Evolutionary conservation across 2,329 filamentous ascomycete species (phyloP).

Genomic region (Ophiostoma angusticollis): DNA sequence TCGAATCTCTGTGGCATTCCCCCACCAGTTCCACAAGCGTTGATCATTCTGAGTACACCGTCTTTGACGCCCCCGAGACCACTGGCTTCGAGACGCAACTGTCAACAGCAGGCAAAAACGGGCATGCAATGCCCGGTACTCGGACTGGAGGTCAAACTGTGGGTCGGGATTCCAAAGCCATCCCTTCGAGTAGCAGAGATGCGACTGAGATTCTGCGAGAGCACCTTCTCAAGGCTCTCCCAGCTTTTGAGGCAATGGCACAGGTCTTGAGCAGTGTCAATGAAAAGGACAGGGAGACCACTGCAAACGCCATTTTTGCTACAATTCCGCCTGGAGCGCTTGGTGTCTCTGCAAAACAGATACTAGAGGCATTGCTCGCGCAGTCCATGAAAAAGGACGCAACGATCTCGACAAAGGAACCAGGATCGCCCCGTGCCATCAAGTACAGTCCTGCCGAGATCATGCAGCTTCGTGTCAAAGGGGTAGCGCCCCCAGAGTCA

Average conservation of each 20-base stretch:
- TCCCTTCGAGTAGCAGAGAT: neutral
- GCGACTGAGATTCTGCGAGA: neutral
- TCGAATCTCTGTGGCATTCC: slow-evolving; percentile 6
- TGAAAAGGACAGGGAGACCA: neutral
- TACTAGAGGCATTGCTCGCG: neutral
- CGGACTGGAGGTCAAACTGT: too few species aligned
- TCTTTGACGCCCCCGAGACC: neutral
- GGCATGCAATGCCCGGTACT: too few species aligned
- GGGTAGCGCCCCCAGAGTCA: neutral
- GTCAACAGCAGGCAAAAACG: too few species aligned
- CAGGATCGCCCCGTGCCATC: neutral
- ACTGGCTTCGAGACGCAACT: too few species aligned
- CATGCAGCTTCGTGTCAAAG: neutral
- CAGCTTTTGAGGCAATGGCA: slow-evolving; percentile 2
- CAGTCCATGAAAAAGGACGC: neutral
- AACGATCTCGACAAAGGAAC: neutral
- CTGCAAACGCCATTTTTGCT: neutral
- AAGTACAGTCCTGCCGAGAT: neutral
- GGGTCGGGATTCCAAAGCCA: neutral
- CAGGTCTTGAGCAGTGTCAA: neutral
- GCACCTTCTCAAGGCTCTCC: slow-evolving; percentile 2
- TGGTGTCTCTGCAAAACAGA: neutral
- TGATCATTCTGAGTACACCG: too few species aligned
- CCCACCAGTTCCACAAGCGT: too few species aligned
- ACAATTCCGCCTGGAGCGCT: neutral